These are phyloP conservation scores for Podaxis mareebaensis DNA, from an alignment of 768 basidiomycete genomes.

Conservation along the genomic window DNA sequence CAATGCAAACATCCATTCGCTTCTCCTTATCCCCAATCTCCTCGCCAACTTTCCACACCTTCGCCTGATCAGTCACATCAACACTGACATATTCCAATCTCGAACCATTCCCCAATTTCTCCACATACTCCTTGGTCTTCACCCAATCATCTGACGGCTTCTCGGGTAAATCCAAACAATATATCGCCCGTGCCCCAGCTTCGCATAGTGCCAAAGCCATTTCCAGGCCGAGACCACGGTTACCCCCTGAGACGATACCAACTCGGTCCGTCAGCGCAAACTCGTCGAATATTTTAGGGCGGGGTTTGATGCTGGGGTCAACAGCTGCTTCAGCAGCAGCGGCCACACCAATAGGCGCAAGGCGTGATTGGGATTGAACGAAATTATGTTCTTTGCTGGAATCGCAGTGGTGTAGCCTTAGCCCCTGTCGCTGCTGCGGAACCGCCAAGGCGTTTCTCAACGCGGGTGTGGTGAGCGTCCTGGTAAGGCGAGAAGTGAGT, in stretches of 20 bases:
- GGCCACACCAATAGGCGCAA: constrained; percentile 62
- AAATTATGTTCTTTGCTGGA: background rate
- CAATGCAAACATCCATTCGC: constrained; percentile 74
- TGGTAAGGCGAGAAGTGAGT: no score
- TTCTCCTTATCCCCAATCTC: constrained; percentile 67
- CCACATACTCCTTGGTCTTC: constrained; percentile 52
- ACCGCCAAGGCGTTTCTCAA: no score
- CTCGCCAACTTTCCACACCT: constrained; percentile 55
- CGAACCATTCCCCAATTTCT: constrained; percentile 40
- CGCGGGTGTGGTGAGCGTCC: no score
- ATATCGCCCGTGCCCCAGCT: constrained; percentile 68
- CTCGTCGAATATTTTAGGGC: constrained; percentile 58
- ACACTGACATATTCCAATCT: constrained; percentile 60
- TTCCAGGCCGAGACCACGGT: constrained; percentile 79
- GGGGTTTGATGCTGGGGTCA: constrained; percentile 33
- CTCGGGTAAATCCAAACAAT: constrained; percentile 65
- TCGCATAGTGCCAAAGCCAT: constrained; percentile 76
- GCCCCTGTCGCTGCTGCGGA: background rate
- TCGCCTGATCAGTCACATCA: constrained; percentile 66
- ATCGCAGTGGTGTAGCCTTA: constrained; percentile 6
- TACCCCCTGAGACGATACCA: constrained; percentile 63
- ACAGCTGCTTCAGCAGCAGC: constrained; percentile 50
- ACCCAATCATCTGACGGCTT: constrained; percentile 59
- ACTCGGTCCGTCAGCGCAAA: constrained; percentile 60
- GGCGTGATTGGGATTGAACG: constrained; percentile 49